A percentile compares a stretch with the other conserved stretches of the same genome.
Conservation (phyloP, 495 filamentous ascomycete species). For the Articulospora tetracladia region DNA sequence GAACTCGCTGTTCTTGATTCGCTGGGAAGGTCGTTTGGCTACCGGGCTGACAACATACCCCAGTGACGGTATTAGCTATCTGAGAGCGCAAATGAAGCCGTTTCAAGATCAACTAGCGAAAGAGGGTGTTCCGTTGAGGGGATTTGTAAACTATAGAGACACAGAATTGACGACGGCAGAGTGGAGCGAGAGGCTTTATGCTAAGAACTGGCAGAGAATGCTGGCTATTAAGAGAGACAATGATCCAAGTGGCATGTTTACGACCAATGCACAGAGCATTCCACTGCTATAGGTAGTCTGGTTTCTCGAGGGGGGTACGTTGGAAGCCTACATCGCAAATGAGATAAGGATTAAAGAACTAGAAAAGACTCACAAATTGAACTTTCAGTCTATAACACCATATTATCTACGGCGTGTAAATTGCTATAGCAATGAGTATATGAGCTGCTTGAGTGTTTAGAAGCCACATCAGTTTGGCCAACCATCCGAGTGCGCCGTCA, state of each 20-base stretch:
- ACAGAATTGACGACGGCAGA: not conserved
- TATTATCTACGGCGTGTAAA: no score
- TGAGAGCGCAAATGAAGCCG: not conserved
- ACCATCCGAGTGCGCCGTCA: no score
- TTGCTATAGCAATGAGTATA: no score
- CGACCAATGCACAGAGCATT: constrained; percentile 3
- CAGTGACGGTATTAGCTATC: not conserved
- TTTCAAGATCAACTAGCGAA: constrained; percentile 2
- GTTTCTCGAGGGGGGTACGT: no score
- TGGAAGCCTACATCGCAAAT: no score
- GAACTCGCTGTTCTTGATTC: not conserved
- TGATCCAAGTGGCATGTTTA: constrained; percentile 4
- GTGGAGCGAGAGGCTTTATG: constrained; percentile 4
- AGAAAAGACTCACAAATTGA: no score
- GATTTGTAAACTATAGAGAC: constrained; percentile 3
- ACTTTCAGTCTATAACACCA: no score
- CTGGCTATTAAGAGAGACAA: not conserved
- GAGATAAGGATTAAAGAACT: no score
- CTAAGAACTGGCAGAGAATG: not conserved
- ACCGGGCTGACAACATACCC: not conserved
- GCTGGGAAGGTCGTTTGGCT: constrained; percentile 1
- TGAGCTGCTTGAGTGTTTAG: no score
- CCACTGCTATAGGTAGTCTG: not conserved
- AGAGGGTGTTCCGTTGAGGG: not conserved
- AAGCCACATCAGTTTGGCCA: no score